These are phyloP conservation scores for Leccinum angustisporum DNA, from an alignment of 1,284 basidiomycete genomes.

Conservation along the genomic window DNA sequence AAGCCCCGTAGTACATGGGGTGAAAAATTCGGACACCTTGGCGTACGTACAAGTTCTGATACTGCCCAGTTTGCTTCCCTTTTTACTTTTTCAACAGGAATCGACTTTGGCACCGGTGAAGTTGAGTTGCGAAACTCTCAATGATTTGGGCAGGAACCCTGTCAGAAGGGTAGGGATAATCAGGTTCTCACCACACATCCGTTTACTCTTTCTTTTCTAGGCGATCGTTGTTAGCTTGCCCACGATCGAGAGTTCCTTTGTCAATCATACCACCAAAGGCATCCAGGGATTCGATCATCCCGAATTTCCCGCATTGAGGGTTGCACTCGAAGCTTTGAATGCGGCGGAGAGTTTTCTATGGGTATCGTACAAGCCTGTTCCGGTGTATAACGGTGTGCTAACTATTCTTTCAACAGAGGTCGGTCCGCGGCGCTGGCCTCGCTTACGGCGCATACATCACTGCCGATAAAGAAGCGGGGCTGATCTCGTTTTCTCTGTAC, in stretches of 20 bases:
- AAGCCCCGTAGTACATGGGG: constrained; percentile 74
- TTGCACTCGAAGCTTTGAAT: constrained; percentile 89
- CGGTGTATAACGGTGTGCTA: constrained; percentile 10
- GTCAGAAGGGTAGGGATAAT: constrained; percentile 57
- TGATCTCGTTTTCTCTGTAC: constrained; percentile 81
- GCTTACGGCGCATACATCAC: constrained; percentile 90
- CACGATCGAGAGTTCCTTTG: constrained; percentile 93
- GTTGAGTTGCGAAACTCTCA: constrained; percentile 71
- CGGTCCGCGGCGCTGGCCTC: constrained; percentile 88
- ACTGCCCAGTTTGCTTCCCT: neutral
- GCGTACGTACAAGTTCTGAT: constrained; percentile 37
- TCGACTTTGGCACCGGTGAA: constrained; percentile 67
- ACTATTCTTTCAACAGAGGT: constrained; percentile 47
- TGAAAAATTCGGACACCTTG: constrained; percentile 64
- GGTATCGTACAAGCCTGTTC: constrained; percentile 46
- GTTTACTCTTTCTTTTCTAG: constrained; percentile 41
- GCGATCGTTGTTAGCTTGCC: constrained; percentile 87
- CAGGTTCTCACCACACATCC: neutral
- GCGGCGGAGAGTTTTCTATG: constrained; percentile 95
- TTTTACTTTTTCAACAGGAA: constrained; percentile 39
- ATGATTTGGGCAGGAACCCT: constrained; percentile 72
- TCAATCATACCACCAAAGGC: constrained; percentile 77
- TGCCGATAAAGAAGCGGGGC: constrained; percentile 80
- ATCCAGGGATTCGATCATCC: constrained; percentile 80
- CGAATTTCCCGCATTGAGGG: constrained; percentile 81